phyloP scores from a whole-genome alignment of 148 eudicot species.

The Drosera capensis region DNA sequence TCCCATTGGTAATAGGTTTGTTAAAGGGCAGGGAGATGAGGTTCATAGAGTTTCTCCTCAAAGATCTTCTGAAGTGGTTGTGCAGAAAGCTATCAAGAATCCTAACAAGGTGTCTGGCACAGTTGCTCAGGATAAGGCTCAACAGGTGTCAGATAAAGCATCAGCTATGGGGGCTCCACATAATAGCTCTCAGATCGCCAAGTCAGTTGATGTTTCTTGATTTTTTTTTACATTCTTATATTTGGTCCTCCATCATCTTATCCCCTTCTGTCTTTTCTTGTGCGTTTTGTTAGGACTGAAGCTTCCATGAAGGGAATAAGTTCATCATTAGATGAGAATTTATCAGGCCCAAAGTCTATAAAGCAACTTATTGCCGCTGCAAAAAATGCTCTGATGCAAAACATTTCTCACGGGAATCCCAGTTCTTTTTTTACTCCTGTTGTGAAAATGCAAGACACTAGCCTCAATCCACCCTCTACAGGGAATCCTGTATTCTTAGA shows the following conservation, averaged over 20 bases:
- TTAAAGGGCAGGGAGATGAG: constrained; percentile 18
- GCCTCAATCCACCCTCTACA: constrained; percentile 32
- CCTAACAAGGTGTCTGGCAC: constrained; percentile 20
- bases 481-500: constrained; percentile 22
- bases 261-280: constrained; percentile 2
- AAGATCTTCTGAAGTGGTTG: constrained; percentile 20
- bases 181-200: constrained; percentile 30
- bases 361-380: constrained; percentile 84
- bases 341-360: constrained; percentile 45
- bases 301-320: constrained; percentile 19
- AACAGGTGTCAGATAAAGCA: constrained; percentile 20
- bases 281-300: constrained; percentile 32
- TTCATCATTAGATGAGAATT: constrained; percentile 30
- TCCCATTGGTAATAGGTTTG: constrained; percentile 20
- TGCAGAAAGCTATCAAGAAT: constrained; percentile 19
- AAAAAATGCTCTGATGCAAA: constrained; percentile 50
- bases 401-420: constrained; percentile 17
- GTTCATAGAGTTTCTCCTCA: constrained; percentile 32
- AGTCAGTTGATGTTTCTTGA: too few relatives aligned
- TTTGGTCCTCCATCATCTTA: not conserved
- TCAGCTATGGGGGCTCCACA: constrained; percentile 9
- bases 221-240: constrained; percentile 24
- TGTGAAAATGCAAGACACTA: constrained; percentile 18
- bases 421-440: constrained; percentile 12
- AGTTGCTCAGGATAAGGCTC: constrained; percentile 27